Base-by-base conservation (phyloP, 2,329 filamentous ascomycete genomes). In the Calonectria fujianensis region DNA sequence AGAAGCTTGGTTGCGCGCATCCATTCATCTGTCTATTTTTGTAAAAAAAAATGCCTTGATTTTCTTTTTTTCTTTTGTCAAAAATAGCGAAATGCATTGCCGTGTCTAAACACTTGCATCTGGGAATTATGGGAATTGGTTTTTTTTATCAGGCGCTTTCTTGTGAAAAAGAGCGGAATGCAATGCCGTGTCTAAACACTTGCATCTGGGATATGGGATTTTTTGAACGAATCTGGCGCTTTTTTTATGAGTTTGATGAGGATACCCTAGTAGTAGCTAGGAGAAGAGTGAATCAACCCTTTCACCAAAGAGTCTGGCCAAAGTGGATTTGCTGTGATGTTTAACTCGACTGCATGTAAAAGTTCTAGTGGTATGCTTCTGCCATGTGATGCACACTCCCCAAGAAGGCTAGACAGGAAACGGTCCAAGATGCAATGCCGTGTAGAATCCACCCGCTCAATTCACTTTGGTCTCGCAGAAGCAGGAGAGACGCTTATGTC, bases 101-200 rank as follows among this genome's bases (percentile, higher is more conserved):
- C 57, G 57, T 63, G 57, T 63, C 57, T 63, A 41, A 63, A 63
- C 57, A 63, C 57, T 63, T 63, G 57, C 57, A 63, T 63, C 10
- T 37, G 57, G n/a, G n/a, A 48, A 29, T 29, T 63, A 24, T 63
- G 52, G 29, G 52, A 57, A 31, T 39, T 39, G 41, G 41, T 48
- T 48, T 48, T 48, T 48, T n/a, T 24, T 41, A 41, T 41, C 57
- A 14, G 57, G 57, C 57, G 57, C 57, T 41, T 39, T 61, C 35
- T 63, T 61, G 16, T n/a, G 41, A 48, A 48, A 48, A 63, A 61
- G 35, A 63, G 57, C 57, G 57, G 27, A 63, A 41, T 63, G 57
- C 57, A 63, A 41, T 63, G 57, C 57, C 57, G 57, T 63, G 57
- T 63, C n/a, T 63, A 41, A 63, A 63, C 57, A 63, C 57, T 63